phyloP scores from a whole-genome alignment of 1,284 basidiomycete genomes.

The Clitocybe nebularis region DNA sequence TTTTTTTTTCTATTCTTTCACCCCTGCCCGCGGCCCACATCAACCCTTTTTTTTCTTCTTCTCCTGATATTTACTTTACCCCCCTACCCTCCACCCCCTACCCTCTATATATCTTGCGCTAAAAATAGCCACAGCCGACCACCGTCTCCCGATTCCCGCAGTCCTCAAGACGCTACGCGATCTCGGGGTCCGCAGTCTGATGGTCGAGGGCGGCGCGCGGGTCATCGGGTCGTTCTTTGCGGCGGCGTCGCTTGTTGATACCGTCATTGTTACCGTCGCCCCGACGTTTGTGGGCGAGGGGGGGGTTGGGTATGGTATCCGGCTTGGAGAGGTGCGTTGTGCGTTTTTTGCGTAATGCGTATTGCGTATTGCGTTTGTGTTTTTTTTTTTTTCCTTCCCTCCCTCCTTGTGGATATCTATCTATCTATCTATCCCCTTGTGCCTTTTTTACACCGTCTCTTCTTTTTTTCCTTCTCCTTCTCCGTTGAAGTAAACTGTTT shows the following conservation, averaged over 20 bases:
- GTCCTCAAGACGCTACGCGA: conserved; percentile 51
- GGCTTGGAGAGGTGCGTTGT: conserved; percentile 4
- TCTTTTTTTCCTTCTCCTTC: no score
- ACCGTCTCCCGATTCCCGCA: conserved; percentile 45
- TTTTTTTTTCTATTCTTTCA: conserved; percentile 8
- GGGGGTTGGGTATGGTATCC: conserved; percentile 58
- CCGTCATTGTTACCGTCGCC: conserved; percentile 78
- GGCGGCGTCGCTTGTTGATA: conserved; percentile 52
- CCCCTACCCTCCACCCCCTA: no score
- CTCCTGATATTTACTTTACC: conserved; percentile 3
- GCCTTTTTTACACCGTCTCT: no score
- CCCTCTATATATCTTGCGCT: no score
- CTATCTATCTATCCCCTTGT: no score
- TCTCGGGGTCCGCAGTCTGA: conserved; percentile 68
- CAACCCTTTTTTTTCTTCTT: conserved; percentile 24
- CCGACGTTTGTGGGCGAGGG: conserved; percentile 74
- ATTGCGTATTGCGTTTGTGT: neutral
- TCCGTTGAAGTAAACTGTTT: no score
- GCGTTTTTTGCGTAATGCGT: neutral
- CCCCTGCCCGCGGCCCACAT: conserved; percentile 11
- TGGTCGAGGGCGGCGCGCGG: conserved; percentile 93
- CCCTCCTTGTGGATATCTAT: no score
- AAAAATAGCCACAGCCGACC: no score
- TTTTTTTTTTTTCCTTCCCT: neutral
- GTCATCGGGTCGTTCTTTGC: conserved; percentile 79